Base-by-base conservation (phyloP, 805 yeast species). In the Starmerella vitae region DNA sequence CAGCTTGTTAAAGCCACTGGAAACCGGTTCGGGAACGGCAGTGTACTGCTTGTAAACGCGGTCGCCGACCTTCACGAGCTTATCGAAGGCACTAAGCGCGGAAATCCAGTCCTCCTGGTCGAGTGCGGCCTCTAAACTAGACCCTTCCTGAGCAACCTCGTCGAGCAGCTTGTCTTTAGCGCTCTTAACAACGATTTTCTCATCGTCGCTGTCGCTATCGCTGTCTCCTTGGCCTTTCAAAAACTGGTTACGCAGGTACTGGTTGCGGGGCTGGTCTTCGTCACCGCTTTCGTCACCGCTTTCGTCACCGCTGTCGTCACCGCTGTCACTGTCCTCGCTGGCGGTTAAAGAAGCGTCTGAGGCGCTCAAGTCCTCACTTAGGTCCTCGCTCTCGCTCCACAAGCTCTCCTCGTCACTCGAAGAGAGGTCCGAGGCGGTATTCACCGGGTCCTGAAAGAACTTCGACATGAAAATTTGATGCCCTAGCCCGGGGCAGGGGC, bases 81-180 rank as follows among this genome's bases (percentile, higher is more conserved):
- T 76, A 56, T 91, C 97, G 52, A 85, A 82, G 53, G 82, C 93
- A 30, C 51, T 40, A 14, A 78, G 70, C 33, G 81, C 78, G 30
- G 70, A 65, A 39, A 76, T 69, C 94, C 95, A 88, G 62, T 82
- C 88, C 48, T 71, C 70, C 61, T 72, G 70, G 53, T 74, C 75
- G 25, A 33, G 30, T 36, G 77, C 75, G 43, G 70, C 69, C 55
- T 78, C 85, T 53, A 85, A 73, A 37, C 73, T 68, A 53, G 74
- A 77, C 50, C 78, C 71, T 25, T 72, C 61, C 20, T 67, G 67
- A 51, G 72, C 76, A 64, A 91, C 71, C 60, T 91, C 98, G 57
- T 85, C 96, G 51, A 85, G 60, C 44, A 85, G 69, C 66, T 88
- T 91, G 49, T 86, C 97, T 64, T 79, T 83, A 38, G 96, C 94